Conservation (phyloP, 1,139 yeast genomes). For the Kazachstania sp. region DNA sequence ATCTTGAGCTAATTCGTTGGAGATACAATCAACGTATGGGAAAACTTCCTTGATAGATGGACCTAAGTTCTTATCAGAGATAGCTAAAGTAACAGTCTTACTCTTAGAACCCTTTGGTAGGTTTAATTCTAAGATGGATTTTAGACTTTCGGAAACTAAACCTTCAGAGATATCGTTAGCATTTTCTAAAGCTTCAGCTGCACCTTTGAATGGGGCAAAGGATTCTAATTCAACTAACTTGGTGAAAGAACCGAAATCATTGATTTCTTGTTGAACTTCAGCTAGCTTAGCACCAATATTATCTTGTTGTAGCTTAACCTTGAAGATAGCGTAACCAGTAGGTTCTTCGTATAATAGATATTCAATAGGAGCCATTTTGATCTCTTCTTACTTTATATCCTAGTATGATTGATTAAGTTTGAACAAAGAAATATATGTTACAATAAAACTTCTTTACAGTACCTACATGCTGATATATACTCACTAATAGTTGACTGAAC, state of each 20-base stretch:
- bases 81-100: conserved; percentile 67
- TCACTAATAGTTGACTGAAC: not conserved
- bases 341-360: conserved; percentile 96
- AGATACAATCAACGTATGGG: conserved; percentile 82
- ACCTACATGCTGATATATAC: not conserved
- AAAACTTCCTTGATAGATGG: conserved; percentile 89
- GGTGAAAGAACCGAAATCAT: conserved; percentile 80
- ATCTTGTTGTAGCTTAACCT: conserved; percentile 90
- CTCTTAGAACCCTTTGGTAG: conserved; percentile 78
- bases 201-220: conserved; percentile 97
- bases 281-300: conserved; percentile 83
- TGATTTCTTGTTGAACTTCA: conserved; percentile 90
- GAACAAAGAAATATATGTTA: not conserved
- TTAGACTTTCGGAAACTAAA: conserved; percentile 84
- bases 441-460: too few relatives aligned
- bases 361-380: conserved; percentile 56
- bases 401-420: not conserved
- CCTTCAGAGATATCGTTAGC: conserved; percentile 98
- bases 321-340: conserved; percentile 95
- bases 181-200: conserved; percentile 97
- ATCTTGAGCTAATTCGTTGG: conserved; percentile 91
- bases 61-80: conserved; percentile 91
- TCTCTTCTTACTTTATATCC: not conserved
- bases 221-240: conserved; percentile 89
- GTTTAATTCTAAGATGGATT: conserved; percentile 81